A percentile compares a stretch with the other conserved stretches of the same genome.
These are phyloP conservation scores for Thermochaetoides thermophila DNA, from an alignment of 495 filamentous ascomycete genomes.

Conservation along the genomic window DNA sequence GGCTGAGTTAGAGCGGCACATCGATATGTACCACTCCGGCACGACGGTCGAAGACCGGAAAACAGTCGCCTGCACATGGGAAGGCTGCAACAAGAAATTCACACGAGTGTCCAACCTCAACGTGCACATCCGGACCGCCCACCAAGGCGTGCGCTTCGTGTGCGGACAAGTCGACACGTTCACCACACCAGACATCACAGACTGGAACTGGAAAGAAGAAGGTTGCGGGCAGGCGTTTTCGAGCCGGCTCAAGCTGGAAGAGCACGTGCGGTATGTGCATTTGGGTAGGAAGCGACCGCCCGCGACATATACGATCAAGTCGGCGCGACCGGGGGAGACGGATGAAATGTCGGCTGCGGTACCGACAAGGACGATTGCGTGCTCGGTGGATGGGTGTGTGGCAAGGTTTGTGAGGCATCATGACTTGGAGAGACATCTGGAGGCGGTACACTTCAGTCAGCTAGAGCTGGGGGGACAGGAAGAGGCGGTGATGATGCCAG, in stretches of 20 bases:
- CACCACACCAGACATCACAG: conserved; percentile 39
- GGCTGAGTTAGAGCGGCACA: conserved; percentile 48
- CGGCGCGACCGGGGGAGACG: conserved; percentile 3
- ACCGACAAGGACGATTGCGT: conserved; percentile 5
- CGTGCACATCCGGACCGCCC: conserved; percentile 59
- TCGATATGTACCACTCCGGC: conserved; percentile 53
- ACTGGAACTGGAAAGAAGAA: conserved; percentile 44
- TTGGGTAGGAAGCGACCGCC: conserved; percentile 39
- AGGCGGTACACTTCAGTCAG: conserved; percentile 9
- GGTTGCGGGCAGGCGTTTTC: conserved; percentile 57
- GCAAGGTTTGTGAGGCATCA: conserved; percentile 50
- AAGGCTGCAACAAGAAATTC: conserved; percentile 56
- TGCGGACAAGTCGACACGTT: conserved; percentile 53
- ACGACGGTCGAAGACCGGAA: conserved; percentile 46
- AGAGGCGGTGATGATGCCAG: no score
- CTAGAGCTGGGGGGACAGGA: no score
- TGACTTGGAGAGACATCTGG: conserved; percentile 53
- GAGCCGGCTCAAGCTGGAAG: conserved; percentile 60
- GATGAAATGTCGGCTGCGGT: conserved; percentile 20
- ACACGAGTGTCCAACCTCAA: conserved; percentile 66
- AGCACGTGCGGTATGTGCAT: conserved; percentile 66
- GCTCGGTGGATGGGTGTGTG: conserved; percentile 6
- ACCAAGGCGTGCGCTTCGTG: conserved; percentile 54
- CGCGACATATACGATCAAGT: conserved; percentile 19
- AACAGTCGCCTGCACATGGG: conserved; percentile 44